Conservation (phyloP, 2,329 filamentous ascomycete species). For the Lachnellula occidentalis region DNA sequence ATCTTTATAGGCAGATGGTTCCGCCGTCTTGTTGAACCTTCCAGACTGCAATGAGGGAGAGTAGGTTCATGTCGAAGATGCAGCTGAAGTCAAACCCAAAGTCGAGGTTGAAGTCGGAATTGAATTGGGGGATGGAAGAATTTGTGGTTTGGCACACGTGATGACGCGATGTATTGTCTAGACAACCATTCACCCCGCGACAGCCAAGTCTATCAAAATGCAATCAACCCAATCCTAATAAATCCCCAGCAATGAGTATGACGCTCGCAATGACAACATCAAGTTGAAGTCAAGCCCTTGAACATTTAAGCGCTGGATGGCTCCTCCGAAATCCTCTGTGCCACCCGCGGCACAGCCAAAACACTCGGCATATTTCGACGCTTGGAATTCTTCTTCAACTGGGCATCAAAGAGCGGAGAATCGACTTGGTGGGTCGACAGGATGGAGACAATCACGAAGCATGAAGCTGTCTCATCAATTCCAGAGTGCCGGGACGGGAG, state of each 20-base stretch:
- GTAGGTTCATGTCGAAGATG: too few species aligned
- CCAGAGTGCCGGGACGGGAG: conserved; percentile 49
- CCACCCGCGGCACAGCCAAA: conserved; percentile 32
- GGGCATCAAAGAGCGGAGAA: conserved; percentile 77
- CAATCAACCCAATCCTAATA: neutral
- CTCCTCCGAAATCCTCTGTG: conserved; percentile 18
- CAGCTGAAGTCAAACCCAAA: too few species aligned
- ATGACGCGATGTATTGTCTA: conserved; percentile 2
- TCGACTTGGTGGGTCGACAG: conserved; percentile 51
- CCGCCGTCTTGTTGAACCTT: too few species aligned
- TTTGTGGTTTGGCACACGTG: neutral
- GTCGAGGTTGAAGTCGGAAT: neutral
- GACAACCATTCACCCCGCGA: neutral
- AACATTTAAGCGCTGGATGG: conserved; percentile 12
- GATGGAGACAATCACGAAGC: conserved; percentile 67
- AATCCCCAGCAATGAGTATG: too few species aligned
- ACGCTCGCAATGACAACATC: neutral
- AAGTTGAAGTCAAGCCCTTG: neutral
- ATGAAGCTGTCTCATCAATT: conserved; percentile 69
- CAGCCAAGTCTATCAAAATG: neutral
- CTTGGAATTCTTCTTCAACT: conserved; percentile 68
- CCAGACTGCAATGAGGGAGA: too few species aligned
- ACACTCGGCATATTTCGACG: conserved; percentile 49
- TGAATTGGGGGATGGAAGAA: too few species aligned
- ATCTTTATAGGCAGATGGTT: neutral